Evolutionary conservation across 129 eudicot species (phyloP).

Genomic region (Heracleum sosnowskyi): DNA sequence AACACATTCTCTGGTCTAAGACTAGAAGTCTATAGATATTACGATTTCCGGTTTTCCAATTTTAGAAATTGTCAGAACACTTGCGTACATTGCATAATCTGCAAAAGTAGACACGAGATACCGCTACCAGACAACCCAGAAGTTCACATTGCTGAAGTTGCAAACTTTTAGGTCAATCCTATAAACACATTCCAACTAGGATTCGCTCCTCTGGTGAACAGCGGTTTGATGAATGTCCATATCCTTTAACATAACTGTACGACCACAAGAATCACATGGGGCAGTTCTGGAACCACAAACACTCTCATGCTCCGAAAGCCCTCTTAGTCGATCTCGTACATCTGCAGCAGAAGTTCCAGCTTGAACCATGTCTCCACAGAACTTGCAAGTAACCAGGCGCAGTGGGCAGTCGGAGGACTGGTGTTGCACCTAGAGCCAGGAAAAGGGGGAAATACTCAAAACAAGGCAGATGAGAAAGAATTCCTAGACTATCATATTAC

Average conservation of each 20-base stretch:
- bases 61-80: too few relatives aligned
- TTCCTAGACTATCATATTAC: background rate
- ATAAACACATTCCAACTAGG: background rate
- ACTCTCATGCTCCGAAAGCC: constrained; percentile 80
- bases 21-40: too few relatives aligned
- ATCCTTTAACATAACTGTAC: constrained; percentile 92
- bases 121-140: background rate
- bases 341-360: constrained; percentile 77
- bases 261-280: constrained; percentile 94
- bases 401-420: constrained; percentile 64
- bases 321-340: constrained; percentile 74
- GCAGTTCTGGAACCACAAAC: constrained; percentile 89
- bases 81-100: background rate
- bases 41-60: too few relatives aligned
- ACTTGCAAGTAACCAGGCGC: constrained; percentile 75
- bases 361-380: constrained; percentile 94
- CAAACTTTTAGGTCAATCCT: background rate
- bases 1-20: too few relatives aligned
- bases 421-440: constrained; percentile 59
- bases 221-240: constrained; percentile 96
- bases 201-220: constrained; percentile 69
- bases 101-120: background rate
- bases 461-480: background rate
- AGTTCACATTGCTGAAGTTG: background rate
- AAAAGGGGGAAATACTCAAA: background rate